Conservation (phyloP, 441 rosid species). For the Gossypium lobatum region DNA sequence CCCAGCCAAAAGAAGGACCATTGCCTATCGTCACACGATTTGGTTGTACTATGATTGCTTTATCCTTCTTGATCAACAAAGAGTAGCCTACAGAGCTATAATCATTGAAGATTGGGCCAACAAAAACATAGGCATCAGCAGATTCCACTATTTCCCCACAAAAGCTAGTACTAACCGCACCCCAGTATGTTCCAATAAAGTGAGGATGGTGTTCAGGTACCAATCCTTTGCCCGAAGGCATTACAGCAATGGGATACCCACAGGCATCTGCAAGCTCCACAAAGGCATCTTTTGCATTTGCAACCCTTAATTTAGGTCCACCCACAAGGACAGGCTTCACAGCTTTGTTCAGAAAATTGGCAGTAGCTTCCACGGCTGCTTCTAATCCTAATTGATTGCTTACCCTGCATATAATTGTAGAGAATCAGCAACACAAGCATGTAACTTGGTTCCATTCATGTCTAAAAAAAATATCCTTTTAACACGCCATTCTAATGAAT, state of each 20-base stretch:
- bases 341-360: slow-evolving; percentile 52
- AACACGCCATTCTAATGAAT: neutral
- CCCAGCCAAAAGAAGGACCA: slow-evolving; percentile 72
- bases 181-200: slow-evolving; percentile 71
- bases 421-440: neutral
- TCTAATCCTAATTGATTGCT: slow-evolving; percentile 58
- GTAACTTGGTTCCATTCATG: neutral
- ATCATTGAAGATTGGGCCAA: slow-evolving; percentile 71
- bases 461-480: neutral
- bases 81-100: slow-evolving; percentile 81
- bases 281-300: slow-evolving; percentile 46
- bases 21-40: slow-evolving; percentile 58
- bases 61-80: slow-evolving; percentile 62
- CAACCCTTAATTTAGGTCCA: slow-evolving; percentile 60
- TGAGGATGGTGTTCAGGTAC: slow-evolving; percentile 55
- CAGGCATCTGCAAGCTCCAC: slow-evolving; percentile 50
- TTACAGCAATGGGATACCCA: slow-evolving; percentile 52
- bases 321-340: slow-evolving; percentile 70
- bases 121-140: slow-evolving; percentile 62
- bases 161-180: slow-evolving; percentile 64
- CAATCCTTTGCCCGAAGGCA: slow-evolving; percentile 72
- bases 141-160: slow-evolving; percentile 76
- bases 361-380: slow-evolving; percentile 68
- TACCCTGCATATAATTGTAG: slow-evolving; percentile 27
- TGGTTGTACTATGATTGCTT: slow-evolving; percentile 52